Evolutionary conservation across 1,139 yeast genomes (phyloP), one percentile per base, ranked within the genome.

Genomic region (Diutina mesorugosa): DNA sequence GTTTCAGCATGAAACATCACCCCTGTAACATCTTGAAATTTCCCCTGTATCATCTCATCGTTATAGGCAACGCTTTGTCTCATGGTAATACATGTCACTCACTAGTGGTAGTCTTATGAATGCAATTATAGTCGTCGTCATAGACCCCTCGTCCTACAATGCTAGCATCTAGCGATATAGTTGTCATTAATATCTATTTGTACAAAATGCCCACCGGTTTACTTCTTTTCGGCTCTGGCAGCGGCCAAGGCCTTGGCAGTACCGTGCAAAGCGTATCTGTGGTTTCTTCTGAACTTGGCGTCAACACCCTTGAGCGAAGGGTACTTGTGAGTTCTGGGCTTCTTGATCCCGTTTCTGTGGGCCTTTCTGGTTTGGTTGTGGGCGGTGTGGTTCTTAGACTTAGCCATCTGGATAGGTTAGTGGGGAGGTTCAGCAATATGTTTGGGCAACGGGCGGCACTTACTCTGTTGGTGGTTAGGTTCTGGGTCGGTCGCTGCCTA

Each of bases 341-440:
- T 93, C 89, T 91, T 93, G 83, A 93, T 93, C 82, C 99, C 99
- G 89, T 93, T 93, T 78, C 85, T 91, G 97, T 93, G 99, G 73
- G 98, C 98, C 95, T 93, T 93, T 78, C 80, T 87, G 90, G 88
- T 89, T 80, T 93, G 98, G 95, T 93, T 93, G 83, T 93, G 99
- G 82, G 91, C 91, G 81, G 99, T 93, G 79, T 93, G 99, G 83
- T 93, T 93, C 97, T 93, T 93, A 69, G 98, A 90, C 84, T 91
- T 91, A 79, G 98, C 76, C 98, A 91, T 90, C 77, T 75, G 67
- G 10, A 48, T 10, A 26, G 38, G 51, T 47, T 29, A 47, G 51
- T 30, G 21, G 16, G 26, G 41, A 35, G 41, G 41, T 35, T 35
- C 14, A n/a, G 41, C 41, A n/a, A 35, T 35, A n/a, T 10, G 14